Conservation (phyloP, 1,284 basidiomycete species). For the Tranzscheliella williamsii region DNA sequence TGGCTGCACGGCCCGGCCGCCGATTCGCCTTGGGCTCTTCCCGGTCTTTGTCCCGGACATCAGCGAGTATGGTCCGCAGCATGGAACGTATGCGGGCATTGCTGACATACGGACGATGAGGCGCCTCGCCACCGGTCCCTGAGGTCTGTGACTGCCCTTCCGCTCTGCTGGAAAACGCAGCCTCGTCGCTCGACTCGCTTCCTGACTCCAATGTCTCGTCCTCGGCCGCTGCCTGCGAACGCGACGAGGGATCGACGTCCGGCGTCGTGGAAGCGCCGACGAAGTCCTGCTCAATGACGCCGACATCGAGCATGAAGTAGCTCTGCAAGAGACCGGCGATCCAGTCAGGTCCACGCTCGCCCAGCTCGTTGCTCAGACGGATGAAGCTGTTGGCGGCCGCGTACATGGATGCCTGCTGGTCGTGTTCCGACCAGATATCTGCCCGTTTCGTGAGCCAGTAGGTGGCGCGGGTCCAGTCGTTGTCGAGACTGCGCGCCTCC, state of each 20-base stretch:
- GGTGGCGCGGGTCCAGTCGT: conserved; percentile 15
- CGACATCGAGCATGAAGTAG: conserved; percentile 29
- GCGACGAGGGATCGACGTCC: not conserved
- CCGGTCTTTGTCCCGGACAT: conserved; percentile 9
- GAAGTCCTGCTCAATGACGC: conserved; percentile 19
- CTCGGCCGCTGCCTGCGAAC: not conserved
- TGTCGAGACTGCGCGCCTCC: not conserved
- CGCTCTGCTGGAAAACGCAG: conserved; percentile 2
- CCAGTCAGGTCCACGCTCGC: conserved; percentile 23
- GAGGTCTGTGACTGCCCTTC: not conserved
- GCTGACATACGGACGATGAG: conserved; percentile 2
- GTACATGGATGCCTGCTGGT: conserved; percentile 33
- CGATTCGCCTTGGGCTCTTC: conserved; percentile 8
- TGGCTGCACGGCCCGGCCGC: conserved; percentile 1
- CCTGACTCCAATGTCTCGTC: conserved; percentile 9
- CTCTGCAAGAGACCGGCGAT: conserved; percentile 29
- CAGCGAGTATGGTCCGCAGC: conserved; percentile 16
- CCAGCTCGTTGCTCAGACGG: conserved; percentile 11
- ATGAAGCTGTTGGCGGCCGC: conserved; percentile 31
- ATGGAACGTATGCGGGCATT: conserved; percentile 6
- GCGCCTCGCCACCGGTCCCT: not conserved
- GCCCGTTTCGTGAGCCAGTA: conserved; percentile 1
- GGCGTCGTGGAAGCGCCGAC: conserved; percentile 2
- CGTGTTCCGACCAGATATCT: conserved; percentile 27
- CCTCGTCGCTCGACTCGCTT: conserved; percentile 21